A percentile compares a stretch with the other conserved stretches of the same genome.
Conservation (phyloP, 108 stramenopile species). For the Cyclotella kingstonii region DNA sequence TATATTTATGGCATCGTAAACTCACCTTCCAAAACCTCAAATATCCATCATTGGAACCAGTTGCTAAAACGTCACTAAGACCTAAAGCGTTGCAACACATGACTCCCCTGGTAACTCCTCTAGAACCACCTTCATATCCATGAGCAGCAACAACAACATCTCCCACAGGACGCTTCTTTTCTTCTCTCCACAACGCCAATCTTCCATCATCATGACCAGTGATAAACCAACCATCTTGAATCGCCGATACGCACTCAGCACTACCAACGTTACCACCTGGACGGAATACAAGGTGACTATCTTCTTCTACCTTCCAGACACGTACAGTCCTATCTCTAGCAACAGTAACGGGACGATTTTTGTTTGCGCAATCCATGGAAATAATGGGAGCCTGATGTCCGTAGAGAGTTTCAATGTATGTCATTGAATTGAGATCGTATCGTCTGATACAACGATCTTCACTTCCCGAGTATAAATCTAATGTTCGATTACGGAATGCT, state of each 20-base stretch:
- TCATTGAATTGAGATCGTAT: slow-evolving; percentile 88
- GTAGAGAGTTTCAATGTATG: slow-evolving; percentile 97
- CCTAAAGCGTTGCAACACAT: slow-evolving; percentile 48
- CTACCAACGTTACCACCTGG: slow-evolving; percentile 66
- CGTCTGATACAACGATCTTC: slow-evolving; percentile 91
- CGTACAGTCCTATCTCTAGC: slow-evolving; percentile 90
- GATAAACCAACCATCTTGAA: slow-evolving; percentile 91
- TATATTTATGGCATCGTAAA: neutral
- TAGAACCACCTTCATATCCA: slow-evolving; percentile 32
- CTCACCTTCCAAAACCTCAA: slow-evolving; percentile 82
- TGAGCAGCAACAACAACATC: slow-evolving; percentile 53
- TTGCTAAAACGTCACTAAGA: slow-evolving; percentile 74
- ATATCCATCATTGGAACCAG: slow-evolving; percentile 88
- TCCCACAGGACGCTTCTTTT: slow-evolving; percentile 90
- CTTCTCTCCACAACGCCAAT: slow-evolving; percentile 88
- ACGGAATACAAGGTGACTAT: slow-evolving; percentile 95
- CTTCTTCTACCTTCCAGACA: slow-evolving; percentile 96
- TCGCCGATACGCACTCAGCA: slow-evolving; percentile 72
- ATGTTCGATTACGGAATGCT: slow-evolving; percentile 76
- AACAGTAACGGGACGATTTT: slow-evolving; percentile 87
- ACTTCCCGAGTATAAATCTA: slow-evolving; percentile 90
- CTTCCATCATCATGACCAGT: slow-evolving; percentile 95
- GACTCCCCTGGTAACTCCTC: slow-evolving; percentile 53
- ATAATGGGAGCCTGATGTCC: slow-evolving; percentile 95
- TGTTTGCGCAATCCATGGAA: slow-evolving; percentile 77